These are phyloP conservation scores for Aspergillus ibericus DNA, from an alignment of 2,329 filamentous ascomycete species.

Conservation along the genomic window DNA sequence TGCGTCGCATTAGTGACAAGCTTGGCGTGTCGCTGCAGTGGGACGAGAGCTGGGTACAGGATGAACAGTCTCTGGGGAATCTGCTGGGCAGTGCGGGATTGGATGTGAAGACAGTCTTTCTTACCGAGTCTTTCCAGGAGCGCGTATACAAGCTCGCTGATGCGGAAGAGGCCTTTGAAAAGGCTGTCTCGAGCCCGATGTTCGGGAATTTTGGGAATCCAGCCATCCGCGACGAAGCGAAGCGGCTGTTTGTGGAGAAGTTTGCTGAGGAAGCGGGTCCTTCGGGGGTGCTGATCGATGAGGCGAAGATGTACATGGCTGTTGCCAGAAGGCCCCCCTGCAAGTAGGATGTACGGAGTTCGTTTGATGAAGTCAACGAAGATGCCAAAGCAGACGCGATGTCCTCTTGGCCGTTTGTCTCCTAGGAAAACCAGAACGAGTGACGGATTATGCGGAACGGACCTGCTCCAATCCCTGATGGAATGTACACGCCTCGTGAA, in stretches of 20 bases:
- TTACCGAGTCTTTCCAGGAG: conserved; percentile 1
- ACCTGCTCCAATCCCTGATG: no score
- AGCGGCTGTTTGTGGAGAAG: conserved; percentile 2
- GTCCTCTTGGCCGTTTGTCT: no score
- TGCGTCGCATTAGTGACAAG: background rate
- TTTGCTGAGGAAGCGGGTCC: background rate
- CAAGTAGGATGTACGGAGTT: background rate
- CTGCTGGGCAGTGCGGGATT: background rate
- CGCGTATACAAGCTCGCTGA: background rate
- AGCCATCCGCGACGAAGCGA: background rate
- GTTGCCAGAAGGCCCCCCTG: no score
- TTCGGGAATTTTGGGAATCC: conserved; percentile 2
- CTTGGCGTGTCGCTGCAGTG: conserved; percentile 1
- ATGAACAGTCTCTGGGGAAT: background rate
- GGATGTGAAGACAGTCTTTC: background rate
- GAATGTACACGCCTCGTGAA: no score
- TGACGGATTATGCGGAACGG: no score
- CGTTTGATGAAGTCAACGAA: no score
- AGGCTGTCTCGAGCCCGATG: conserved; percentile 7
- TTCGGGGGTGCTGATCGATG: conserved; percentile 1
- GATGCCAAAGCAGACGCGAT: no score
- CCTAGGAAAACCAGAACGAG: no score
- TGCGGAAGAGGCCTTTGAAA: background rate
- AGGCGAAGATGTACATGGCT: conserved; percentile 12
- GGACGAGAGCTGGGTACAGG: conserved; percentile 9